Base-by-base conservation (phyloP, 495 filamentous ascomycete species). In the Podospora sp. region DNA sequence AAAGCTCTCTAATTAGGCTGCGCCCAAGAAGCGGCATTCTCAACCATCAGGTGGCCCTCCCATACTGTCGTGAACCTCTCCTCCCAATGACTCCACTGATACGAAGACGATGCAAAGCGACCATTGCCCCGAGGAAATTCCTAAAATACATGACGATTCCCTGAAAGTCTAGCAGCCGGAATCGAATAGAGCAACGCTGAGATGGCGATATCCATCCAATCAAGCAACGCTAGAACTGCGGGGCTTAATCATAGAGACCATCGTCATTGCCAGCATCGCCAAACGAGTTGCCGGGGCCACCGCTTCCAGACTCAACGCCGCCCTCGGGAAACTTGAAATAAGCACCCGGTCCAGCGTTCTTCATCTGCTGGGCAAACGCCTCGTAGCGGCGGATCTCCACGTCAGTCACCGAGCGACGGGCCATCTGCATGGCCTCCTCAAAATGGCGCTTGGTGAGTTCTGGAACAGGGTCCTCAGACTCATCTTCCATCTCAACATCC, bases 341-440 rank as follows among this genome's bases (percentile, higher is more conserved):
- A 69, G 88, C 91, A 77, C 93, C 94, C 62, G 93, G 93, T 58
- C 95, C 92, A 51, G 92, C 88, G 77, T 96, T 95, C 90, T 99
- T 99, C 91, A 99, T 91, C 78, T 92, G 94, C 84, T 98, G 96
- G 35, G 95, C 91, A 70, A 99, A 99, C 27, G 95, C 96, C 84
- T 99, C 95, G 80, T 99, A 99, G 64, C 93, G 90, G 69, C 96
- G 90, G 73, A 99, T 93, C 84, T 99, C 95, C 33, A 97, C 93
- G 71, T 99, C 95, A 67, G 86, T 94, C 73, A 99, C 95, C 16
- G 95, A 97, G 77, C 91, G 89, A 75, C 95, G 88, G 62, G 95
- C 95, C 71, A 89, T 87, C 78, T 90, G 87, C 96, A 99, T 98
- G 27, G 95, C 95, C 88, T 98, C 94, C 82, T 97, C 94, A 79